phyloP scores from a whole-genome alignment of 176 grass and related monocot genomes.

The Juncus effusus region DNA sequence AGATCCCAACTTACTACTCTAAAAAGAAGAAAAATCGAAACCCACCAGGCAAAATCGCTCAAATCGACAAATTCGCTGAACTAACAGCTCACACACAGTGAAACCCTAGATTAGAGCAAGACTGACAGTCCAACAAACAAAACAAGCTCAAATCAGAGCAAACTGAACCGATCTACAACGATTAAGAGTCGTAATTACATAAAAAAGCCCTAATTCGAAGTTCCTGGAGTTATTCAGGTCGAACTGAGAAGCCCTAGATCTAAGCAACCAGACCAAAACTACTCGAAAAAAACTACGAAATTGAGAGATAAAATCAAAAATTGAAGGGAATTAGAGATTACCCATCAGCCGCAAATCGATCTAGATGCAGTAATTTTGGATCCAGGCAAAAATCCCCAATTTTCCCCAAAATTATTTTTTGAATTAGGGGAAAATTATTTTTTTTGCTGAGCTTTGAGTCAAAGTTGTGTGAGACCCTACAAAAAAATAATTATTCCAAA shows the following conservation, averaged over 20 bases:
- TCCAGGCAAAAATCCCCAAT: conserved; percentile 33
- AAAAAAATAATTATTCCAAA: conserved; percentile 55
- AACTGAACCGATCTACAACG: conserved; percentile 37
- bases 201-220: conserved; percentile 1
- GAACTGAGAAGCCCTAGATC: conserved; percentile 39
- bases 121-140: conserved; percentile 18
- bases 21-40: conserved; percentile 17
- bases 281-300: conserved; percentile 32
- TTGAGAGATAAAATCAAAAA: conserved; percentile 29
- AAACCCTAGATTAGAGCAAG: conserved; percentile 5
- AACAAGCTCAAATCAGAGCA: conserved; percentile 22
- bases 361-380: conserved; percentile 31
- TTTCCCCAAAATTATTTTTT: conserved; percentile 44
- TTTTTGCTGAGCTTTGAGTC: conserved; percentile 43
- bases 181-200: background rate
- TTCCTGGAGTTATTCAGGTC: conserved; percentile 16
- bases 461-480: conserved; percentile 45
- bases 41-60: background rate
- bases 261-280: conserved; percentile 30
- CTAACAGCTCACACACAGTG: conserved; percentile 21
- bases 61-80: conserved; percentile 13
- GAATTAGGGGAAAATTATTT: conserved; percentile 38
- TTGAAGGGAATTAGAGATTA: conserved; percentile 39
- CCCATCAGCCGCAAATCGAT: conserved; percentile 28
- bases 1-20: conserved; percentile 24